These are phyloP conservation scores for Suillus hirtellus DNA, from an alignment of 768 basidiomycete genomes.

Conservation along the genomic window DNA sequence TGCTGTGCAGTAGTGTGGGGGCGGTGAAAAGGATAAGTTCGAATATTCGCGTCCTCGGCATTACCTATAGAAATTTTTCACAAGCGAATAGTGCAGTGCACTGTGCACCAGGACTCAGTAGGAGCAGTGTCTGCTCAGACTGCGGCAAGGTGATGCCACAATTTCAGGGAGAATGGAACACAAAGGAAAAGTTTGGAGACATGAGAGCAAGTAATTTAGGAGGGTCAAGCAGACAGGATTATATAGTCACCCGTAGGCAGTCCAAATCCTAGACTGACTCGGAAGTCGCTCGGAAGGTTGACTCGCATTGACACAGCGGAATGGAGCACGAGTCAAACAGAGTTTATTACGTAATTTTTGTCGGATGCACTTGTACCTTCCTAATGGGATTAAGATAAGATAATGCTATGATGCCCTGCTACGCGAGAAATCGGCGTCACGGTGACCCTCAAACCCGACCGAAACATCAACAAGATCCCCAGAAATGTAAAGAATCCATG, in stretches of 20 bases:
- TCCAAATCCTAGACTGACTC: background rate
- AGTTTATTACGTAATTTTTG: background rate
- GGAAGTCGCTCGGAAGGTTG: background rate
- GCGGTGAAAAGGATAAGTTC: background rate
- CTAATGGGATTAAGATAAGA: constrained; percentile 2
- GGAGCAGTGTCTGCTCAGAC: background rate
- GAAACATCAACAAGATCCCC: background rate
- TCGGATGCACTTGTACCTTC: background rate
- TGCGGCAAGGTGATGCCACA: background rate
- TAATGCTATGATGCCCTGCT: background rate
- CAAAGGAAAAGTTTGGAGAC: background rate
- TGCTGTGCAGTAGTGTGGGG: background rate
- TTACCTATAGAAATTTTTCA: background rate
- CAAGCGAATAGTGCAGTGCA: background rate
- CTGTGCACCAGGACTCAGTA: background rate
- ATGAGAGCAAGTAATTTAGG: background rate
- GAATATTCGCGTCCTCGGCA: background rate
- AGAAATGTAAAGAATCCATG: constrained; percentile 13
- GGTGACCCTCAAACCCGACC: background rate
- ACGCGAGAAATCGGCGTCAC: background rate
- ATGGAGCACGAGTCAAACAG: background rate
- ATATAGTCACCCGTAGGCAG: background rate
- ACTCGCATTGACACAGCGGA: background rate
- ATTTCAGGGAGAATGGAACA: background rate
- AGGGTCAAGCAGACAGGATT: background rate